These are phyloP conservation scores for Alternaria gaisen DNA, from an alignment of 2,329 filamentous ascomycete genomes.

Conservation along the genomic window DNA sequence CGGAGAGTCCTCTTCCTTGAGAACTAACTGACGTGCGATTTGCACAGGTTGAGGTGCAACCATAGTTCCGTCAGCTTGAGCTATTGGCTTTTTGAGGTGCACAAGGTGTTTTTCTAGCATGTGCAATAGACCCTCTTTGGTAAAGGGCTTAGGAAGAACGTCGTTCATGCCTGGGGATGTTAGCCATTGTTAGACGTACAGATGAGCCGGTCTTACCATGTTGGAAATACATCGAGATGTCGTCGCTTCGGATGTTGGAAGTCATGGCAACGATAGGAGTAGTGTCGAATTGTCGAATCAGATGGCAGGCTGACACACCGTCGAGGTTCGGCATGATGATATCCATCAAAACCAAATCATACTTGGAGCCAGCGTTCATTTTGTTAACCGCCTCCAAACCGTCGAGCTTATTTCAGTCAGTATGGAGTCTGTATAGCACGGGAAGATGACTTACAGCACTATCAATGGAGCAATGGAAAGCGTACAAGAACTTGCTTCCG, in stretches of 20 bases:
- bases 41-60: slow-evolving; percentile 62
- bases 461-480: slow-evolving; percentile 70
- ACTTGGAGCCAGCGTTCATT: slow-evolving; percentile 72
- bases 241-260: slow-evolving; percentile 94
- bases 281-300: slow-evolving; percentile 86
- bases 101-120: slow-evolving; percentile 88
- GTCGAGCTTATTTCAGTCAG: slow-evolving; percentile 68
- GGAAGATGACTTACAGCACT: slow-evolving; percentile 62
- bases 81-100: slow-evolving; percentile 75
- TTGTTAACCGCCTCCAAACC: slow-evolving; percentile 92
- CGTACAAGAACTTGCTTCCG: slow-evolving; percentile 72
- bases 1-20: slow-evolving; percentile 71
- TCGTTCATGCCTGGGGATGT: slow-evolving; percentile 86
- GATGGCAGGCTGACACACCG: slow-evolving; percentile 90
- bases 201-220: slow-evolving; percentile 72
- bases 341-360: slow-evolving; percentile 66
- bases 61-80: slow-evolving; percentile 54
- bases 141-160: slow-evolving; percentile 96
- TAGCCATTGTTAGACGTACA: slow-evolving; percentile 20
- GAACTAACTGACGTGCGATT: slow-evolving; percentile 61
- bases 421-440: not conserved
- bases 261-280: slow-evolving; percentile 98
- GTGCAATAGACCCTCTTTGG: slow-evolving; percentile 78
- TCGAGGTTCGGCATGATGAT: slow-evolving; percentile 97
- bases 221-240: slow-evolving; percentile 96